Percentiles rank a stretch among this genome's conserved stretches.
Conservation (phyloP, 2,329 filamentous ascomycete genomes). For the Blumeria hordei region DNA sequence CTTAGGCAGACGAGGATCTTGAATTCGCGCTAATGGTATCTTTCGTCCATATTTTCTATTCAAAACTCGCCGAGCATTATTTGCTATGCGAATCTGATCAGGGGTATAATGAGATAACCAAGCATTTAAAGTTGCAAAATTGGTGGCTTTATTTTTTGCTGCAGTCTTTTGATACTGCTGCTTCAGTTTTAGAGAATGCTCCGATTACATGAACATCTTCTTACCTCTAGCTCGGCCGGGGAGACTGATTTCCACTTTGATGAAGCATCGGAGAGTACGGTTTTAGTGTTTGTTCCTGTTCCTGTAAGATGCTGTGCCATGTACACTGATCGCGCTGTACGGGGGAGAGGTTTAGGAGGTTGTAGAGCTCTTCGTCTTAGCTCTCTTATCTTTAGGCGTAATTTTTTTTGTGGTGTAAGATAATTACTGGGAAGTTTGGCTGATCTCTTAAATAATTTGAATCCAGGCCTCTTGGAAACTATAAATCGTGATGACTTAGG, state of each 20-base stretch:
- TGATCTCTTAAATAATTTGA: slow-evolving; percentile 8
- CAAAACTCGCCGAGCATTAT: slow-evolving; percentile 24
- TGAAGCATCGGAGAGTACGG: background rate
- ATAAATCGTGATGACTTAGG: too few relatives aligned
- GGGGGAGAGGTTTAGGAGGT: slow-evolving; percentile 17
- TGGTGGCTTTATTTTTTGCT: slow-evolving; percentile 21
- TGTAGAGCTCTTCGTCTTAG: slow-evolving; percentile 3
- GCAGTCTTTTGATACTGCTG: slow-evolving; percentile 29
- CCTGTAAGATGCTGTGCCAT: background rate
- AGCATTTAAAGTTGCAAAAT: slow-evolving; percentile 20
- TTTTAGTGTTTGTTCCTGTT: background rate
- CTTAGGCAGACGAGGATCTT: slow-evolving; percentile 30
- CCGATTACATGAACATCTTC: background rate
- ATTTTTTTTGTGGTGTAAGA: slow-evolving; percentile 9
- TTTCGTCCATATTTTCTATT: slow-evolving; percentile 4
- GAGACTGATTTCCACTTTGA: slow-evolving; percentile 6
- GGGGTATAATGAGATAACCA: slow-evolving; percentile 32
- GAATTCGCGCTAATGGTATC: slow-evolving; percentile 14
- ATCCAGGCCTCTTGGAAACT: slow-evolving; percentile 2
- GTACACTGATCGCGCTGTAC: slow-evolving; percentile 6
- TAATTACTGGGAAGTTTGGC: slow-evolving; percentile 10
- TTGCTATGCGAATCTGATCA: slow-evolving; percentile 32
- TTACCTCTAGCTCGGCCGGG: slow-evolving; percentile 17
- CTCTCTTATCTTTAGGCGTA: background rate
- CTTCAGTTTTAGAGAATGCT: slow-evolving; percentile 2